Percentiles rank a stretch among this genome's conserved stretches.
These are phyloP conservation scores for Tripterygium wilfordii DNA, from an alignment of 177 flowering plant species.

Conservation along the genomic window DNA sequence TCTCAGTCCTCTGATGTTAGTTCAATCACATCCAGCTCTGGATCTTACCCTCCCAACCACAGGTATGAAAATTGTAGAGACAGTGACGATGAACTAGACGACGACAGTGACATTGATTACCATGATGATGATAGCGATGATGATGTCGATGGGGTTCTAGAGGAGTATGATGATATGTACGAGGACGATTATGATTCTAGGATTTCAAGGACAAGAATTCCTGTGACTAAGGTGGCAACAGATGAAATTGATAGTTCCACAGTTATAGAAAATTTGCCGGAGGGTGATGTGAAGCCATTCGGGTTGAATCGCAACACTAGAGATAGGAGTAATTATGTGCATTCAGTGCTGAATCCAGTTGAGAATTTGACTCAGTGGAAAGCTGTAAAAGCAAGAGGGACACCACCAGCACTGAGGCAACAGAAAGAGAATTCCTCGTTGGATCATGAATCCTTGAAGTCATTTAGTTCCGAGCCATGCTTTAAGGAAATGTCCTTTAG, in stretches of 20 bases:
- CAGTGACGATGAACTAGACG: conserved; percentile 73
- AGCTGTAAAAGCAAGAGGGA: conserved; percentile 51
- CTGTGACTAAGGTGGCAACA: conserved; percentile 1
- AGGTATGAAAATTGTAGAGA: conserved; percentile 72
- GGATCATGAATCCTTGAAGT: conserved; percentile 32
- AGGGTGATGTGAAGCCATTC: conserved; percentile 20
- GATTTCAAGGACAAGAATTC: conserved; percentile 23
- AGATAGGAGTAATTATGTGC: conserved; percentile 60
- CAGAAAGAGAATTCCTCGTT: conserved; percentile 52
- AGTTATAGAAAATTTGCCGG: conserved; percentile 2
- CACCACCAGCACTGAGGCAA: conserved; percentile 24
- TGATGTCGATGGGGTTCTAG: conserved; percentile 8
- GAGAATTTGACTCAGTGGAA: conserved; percentile 90
- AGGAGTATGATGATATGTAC: conserved; percentile 14
- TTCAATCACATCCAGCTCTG: conserved; percentile 35
- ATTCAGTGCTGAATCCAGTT: conserved; percentile 81
- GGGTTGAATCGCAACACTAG: conserved; percentile 33
- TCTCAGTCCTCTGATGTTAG: conserved; percentile 38
- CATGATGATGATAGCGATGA: conserved; percentile 29
- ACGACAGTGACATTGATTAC: conserved; percentile 48
- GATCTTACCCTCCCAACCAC: conserved; percentile 66
- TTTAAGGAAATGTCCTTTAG: conserved; percentile 28
- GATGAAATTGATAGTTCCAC: conserved; percentile 28
- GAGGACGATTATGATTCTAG: conserved; percentile 21
- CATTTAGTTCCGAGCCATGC: conserved; percentile 43